Evolutionary conservation across 345 rosid genomes (phyloP).

Genomic region (Salix viminalis): DNA sequence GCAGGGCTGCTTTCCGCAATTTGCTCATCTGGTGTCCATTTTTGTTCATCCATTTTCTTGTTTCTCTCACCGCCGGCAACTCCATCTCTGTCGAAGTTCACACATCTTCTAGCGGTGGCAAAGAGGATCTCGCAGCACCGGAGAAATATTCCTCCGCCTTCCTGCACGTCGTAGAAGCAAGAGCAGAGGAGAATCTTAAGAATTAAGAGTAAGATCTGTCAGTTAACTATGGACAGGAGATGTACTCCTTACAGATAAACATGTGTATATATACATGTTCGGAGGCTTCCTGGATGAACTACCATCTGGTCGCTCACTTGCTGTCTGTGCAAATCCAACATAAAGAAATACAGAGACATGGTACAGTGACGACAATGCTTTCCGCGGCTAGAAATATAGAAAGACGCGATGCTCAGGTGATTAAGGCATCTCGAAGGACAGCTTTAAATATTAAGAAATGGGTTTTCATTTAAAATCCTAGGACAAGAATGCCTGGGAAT

Average conservation of each 20-base stretch:
- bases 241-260: not conserved
- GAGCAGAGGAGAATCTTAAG: not conserved
- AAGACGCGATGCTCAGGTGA: no score
- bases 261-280: not conserved
- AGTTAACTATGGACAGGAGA: not conserved
- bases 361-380: no score
- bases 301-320: not conserved
- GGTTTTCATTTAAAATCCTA: no score
- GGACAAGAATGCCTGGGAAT: no score
- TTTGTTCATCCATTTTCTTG: not conserved
- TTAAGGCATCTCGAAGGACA: no score
- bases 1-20: no score
- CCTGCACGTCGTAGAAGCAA: not conserved
- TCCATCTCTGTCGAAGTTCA: not conserved
- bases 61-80: not conserved
- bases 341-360: not conserved
- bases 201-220: not conserved
- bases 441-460: no score
- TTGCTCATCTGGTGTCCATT: no score
- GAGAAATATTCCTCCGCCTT: not conserved
- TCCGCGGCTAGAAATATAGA: no score
- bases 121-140: not conserved
- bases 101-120: not conserved
- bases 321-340: not conserved
- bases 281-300: not conserved